These are phyloP conservation scores for Diaporthe citriasiana DNA, from an alignment of 2,329 filamentous ascomycete species.

Conservation along the genomic window DNA sequence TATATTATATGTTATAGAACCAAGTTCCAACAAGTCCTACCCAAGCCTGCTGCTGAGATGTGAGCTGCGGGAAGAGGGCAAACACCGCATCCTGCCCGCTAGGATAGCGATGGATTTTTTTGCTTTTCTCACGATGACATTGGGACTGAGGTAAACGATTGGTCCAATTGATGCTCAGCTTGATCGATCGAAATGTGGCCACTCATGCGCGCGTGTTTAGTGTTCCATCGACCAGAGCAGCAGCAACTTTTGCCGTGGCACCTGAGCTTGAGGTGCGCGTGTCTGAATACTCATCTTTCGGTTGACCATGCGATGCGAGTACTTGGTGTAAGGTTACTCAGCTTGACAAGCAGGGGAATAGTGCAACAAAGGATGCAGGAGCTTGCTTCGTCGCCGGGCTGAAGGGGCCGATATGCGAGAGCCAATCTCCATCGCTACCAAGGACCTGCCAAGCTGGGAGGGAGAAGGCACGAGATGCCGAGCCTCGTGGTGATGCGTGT, in stretches of 20 bases:
- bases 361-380: constrained; percentile 27
- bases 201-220: background rate
- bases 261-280: background rate
- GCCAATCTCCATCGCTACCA: constrained; percentile 35
- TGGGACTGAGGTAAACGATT: background rate
- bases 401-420: constrained; percentile 35
- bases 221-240: background rate
- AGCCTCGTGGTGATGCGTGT: constrained; percentile 26
- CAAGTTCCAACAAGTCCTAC: background rate
- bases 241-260: background rate
- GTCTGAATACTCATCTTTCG: constrained; percentile 24
- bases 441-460: constrained; percentile 22
- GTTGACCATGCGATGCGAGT: constrained; percentile 31
- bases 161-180: background rate
- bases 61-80: background rate
- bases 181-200: constrained; percentile 8
- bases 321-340: constrained; percentile 35
- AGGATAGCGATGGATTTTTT: too few relatives aligned
- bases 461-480: constrained; percentile 35
- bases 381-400: constrained; percentile 5
- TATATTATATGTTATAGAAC: background rate
- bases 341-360: constrained; percentile 40
- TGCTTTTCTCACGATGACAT: background rate
- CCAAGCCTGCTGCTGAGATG: background rate
- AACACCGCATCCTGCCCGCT: background rate